Percentiles rank a stretch among this genome's conserved stretches.
Evolutionary conservation across 2,329 filamentous ascomycete genomes (phyloP).

Genomic region (Beauveria brongniartii): DNA sequence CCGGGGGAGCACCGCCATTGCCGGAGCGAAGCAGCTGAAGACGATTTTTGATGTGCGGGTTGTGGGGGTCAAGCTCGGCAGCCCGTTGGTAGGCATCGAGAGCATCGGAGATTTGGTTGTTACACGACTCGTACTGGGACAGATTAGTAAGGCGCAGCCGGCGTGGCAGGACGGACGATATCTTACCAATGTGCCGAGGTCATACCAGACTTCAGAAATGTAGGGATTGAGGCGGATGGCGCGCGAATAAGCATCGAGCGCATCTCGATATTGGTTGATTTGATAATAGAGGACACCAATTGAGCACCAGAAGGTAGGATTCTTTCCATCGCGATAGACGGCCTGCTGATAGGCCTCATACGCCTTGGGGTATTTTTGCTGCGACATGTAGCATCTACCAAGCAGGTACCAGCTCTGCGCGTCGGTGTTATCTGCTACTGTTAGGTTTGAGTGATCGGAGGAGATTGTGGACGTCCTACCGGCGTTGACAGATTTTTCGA

Average conservation of each 20-base stretch:
- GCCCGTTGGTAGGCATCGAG: constrained; percentile 92
- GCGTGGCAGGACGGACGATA: constrained; percentile 13
- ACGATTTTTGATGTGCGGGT: constrained; percentile 93
- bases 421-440: constrained; percentile 69
- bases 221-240: constrained; percentile 95
- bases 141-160: constrained; percentile 21
- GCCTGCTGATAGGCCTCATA: constrained; percentile 99
- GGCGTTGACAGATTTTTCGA: constrained; percentile 91
- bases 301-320: constrained; percentile 98
- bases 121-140: constrained; percentile 86
- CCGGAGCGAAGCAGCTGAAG: constrained; percentile 82
- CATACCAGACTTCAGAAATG: constrained; percentile 99
- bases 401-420: constrained; percentile 98
- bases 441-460: constrained; percentile 18
- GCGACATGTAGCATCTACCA: constrained; percentile 97
- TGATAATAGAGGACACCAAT: constrained; percentile 99
- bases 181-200: constrained; percentile 86
- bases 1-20: constrained; percentile 62
- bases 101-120: constrained; percentile 96
- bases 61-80: constrained; percentile 84
- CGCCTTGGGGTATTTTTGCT: constrained; percentile 96
- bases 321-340: constrained; percentile 93
- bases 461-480: constrained; percentile 45
- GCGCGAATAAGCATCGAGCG: constrained; percentile 92
- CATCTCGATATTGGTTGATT: constrained; percentile 98